Conservation (phyloP, 306 rosid species). For the Cucurbita ficifolia region DNA sequence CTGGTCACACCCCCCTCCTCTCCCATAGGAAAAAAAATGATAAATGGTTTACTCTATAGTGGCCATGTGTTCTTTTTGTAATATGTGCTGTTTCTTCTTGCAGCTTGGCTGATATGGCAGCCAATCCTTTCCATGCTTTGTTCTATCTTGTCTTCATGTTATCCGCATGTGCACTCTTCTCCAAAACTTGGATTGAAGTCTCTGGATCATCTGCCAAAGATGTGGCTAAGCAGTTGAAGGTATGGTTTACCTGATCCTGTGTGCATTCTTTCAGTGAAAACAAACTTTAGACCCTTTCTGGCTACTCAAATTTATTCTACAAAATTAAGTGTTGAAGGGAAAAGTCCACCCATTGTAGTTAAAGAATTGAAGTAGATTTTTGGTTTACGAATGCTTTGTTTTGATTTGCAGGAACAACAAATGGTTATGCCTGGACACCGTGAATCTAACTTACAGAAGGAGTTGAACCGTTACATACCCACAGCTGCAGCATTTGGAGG, state of each 20-base stretch:
- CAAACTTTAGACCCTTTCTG: not conserved
- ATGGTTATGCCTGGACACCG: conserved; percentile 99
- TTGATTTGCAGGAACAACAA: conserved; percentile 77
- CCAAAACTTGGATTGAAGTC: conserved; percentile 24
- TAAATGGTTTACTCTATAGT: no score
- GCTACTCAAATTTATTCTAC: not conserved
- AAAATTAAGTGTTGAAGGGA: not conserved
- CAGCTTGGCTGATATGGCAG: conserved; percentile 25
- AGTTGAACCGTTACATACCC: conserved; percentile 86
- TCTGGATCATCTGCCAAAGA: conserved; percentile 22
- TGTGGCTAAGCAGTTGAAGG: conserved; percentile 23
- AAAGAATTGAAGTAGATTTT: not conserved
- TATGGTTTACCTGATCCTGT: not conserved
- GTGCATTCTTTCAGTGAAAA: not conserved
- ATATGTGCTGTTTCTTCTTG: not conserved
- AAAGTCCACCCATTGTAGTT: not conserved
- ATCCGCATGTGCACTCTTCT: conserved; percentile 22
- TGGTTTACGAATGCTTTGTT: not conserved
- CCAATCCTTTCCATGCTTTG: conserved; percentile 21
- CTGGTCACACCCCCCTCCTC: not conserved
- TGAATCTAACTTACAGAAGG: conserved; percentile 84
- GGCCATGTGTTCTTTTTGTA: not conserved
- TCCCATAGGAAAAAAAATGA: no score
- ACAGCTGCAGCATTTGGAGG: conserved; percentile 98
- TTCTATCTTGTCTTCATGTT: conserved; percentile 21